phyloP scores from a whole-genome alignment of 2,329 filamentous ascomycete species.

The Thelonectria olida region DNA sequence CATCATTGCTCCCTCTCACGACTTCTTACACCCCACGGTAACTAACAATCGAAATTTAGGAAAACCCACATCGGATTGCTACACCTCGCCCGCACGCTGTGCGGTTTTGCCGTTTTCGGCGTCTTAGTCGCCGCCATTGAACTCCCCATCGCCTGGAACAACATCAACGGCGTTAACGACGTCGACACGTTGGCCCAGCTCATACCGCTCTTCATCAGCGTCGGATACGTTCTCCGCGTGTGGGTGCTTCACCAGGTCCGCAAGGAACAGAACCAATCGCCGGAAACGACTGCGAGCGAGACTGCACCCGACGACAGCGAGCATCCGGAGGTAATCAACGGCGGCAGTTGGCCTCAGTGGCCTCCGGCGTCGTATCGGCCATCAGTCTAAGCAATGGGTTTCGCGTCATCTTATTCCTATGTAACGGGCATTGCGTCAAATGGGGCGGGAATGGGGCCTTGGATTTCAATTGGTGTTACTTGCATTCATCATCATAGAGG shows the following conservation, averaged over 20 bases:
- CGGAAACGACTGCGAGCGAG: not conserved
- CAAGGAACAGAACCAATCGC: not conserved
- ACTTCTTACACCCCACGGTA: not conserved
- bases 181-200: constrained; percentile 43
- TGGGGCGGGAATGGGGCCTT: too few species aligned
- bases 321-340: not conserved
- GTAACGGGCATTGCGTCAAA: too few species aligned
- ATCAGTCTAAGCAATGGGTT: not conserved
- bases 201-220: constrained; percentile 44
- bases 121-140: constrained; percentile 45
- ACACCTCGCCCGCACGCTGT: constrained; percentile 30
- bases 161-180: constrained; percentile 33
- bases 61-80: constrained; percentile 35
- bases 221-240: constrained; percentile 40
- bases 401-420: not conserved
- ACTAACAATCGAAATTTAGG: constrained; percentile 18
- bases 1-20: too few species aligned
- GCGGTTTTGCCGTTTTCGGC: constrained; percentile 39
- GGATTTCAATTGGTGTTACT: too few species aligned
- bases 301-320: not conserved
- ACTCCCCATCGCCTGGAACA: constrained; percentile 46
- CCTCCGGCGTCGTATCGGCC: not conserved
- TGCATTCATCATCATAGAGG: too few species aligned
- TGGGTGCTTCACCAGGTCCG: constrained; percentile 34
- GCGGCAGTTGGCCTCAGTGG: not conserved